Conservation (phyloP, 768 basidiomycete species). For the Podaxis sp. region DNA sequence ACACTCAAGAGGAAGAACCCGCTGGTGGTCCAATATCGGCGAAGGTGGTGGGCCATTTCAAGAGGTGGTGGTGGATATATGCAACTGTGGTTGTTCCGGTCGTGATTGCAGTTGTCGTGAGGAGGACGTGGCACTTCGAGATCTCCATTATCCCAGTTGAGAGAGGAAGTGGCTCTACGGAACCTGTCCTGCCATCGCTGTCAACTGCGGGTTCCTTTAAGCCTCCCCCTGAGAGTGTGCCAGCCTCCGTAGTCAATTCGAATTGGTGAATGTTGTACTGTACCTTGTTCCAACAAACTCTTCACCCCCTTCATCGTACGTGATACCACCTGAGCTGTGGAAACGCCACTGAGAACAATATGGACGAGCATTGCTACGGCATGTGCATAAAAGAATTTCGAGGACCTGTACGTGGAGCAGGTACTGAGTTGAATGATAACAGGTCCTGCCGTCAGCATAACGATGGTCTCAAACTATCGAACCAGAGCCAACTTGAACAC, state of each 20-base stretch:
- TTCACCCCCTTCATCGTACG: background rate
- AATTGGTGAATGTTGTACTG: background rate
- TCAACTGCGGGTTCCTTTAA: background rate
- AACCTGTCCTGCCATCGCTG: background rate
- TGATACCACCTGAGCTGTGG: background rate
- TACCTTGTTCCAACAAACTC: background rate
- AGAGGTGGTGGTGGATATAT: conserved; percentile 37
- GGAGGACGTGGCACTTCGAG: conserved; percentile 2
- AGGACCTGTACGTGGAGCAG: too few relatives aligned
- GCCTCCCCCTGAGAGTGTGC: background rate
- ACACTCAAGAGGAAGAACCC: conserved; percentile 3
- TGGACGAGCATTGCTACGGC: background rate
- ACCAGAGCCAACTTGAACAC: too few relatives aligned
- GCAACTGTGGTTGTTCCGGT: conserved; percentile 28
- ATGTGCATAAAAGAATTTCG: background rate
- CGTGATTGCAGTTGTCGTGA: conserved; percentile 17
- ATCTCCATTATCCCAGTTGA: background rate
- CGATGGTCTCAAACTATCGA: too few relatives aligned
- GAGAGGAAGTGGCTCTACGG: background rate
- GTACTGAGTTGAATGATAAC: too few relatives aligned
- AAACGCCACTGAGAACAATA: background rate
- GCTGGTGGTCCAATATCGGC: background rate
- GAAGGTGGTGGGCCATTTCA: conserved; percentile 20
- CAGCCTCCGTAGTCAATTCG: background rate
- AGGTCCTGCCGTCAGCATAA: too few relatives aligned